Percentiles rank a stretch among this genome's conserved stretches.
These are phyloP conservation scores for Cryoendolithus antarcticus DNA, from an alignment of 2,329 filamentous ascomycete genomes.

Conservation along the genomic window DNA sequence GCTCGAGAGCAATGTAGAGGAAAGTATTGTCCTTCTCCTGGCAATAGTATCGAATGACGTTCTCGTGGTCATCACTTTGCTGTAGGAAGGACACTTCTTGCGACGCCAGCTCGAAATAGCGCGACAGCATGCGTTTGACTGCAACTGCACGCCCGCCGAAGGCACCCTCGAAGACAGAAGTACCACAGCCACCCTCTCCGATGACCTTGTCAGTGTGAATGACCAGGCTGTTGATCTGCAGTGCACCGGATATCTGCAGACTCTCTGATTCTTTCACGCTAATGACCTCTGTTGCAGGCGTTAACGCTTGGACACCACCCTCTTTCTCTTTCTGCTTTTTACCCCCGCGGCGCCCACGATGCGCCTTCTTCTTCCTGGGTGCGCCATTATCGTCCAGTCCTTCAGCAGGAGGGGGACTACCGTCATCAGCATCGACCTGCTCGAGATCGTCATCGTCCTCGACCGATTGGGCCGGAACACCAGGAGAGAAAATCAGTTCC, in stretches of 20 bases:
- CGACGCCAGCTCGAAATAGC: slow-evolving; percentile 90
- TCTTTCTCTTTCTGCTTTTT: slow-evolving; percentile 29
- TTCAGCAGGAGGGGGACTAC: slow-evolving; percentile 10
- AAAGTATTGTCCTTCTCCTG: slow-evolving; percentile 83
- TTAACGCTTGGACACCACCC: too few relatives aligned
- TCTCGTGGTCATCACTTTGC: slow-evolving; percentile 89
- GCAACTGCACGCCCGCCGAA: slow-evolving; percentile 85
- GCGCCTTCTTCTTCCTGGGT: slow-evolving; percentile 37
- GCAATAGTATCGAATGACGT: slow-evolving; percentile 93
- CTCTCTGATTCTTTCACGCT: slow-evolving; percentile 31
- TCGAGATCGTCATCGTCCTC: slow-evolving; percentile 8
- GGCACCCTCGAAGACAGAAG: slow-evolving; percentile 84
- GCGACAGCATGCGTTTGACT: slow-evolving; percentile 90
- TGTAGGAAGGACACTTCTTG: slow-evolving; percentile 84
- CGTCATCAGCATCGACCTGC: slow-evolving; percentile 7
- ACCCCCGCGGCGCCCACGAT: slow-evolving; percentile 36
- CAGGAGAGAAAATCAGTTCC: slow-evolving; percentile 17
- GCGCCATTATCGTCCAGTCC: slow-evolving; percentile 18
- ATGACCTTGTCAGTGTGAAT: slow-evolving; percentile 49
- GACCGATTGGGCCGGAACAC: neutral
- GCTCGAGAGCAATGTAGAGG: slow-evolving; percentile 88
- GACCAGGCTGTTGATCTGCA: slow-evolving; percentile 49
- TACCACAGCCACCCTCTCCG: slow-evolving; percentile 81
- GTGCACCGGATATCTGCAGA: slow-evolving; percentile 32
- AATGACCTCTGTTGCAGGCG: slow-evolving; percentile 26